Evolutionary conservation across 2,329 filamentous ascomycete genomes (phyloP), one percentile per base, ranked within the genome.

Genomic region (Verticillium tricorpus): DNA sequence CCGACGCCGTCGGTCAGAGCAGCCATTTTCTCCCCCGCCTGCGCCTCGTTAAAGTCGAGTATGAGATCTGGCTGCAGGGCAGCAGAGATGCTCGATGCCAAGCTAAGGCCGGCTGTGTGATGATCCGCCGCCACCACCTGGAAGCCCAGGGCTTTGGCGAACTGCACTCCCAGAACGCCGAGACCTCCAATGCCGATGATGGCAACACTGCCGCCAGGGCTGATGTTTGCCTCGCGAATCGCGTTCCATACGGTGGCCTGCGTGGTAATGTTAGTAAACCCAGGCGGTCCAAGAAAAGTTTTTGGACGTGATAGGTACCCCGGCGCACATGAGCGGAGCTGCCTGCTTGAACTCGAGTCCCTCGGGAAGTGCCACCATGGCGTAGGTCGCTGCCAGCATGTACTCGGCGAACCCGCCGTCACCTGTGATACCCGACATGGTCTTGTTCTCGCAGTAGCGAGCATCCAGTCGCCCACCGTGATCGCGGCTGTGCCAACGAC

Each of bases 61-160:
- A 64, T 50, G 11, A 69, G 58, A 57, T 69, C 66, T 2, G 67
- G 61, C 15, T 59, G 58, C 56, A 67, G 62, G 37, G 62, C 60
- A 22, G 58, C 45, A 12, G 67, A 67, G 5, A 68, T 60, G 19
- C 59, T 5, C 17, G 55, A n/a, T 14, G 66, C 67, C 28, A 69
- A 61, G 37, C 62, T 63, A 22, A 64, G 31, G 1, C 65, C 66
- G 19, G 58, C 45, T 2, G 65, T 58, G 22, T 60, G 57, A n/a
- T 66, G 71, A 52, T 73, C 71, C 8, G 70, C 62, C 15, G 70
- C 69, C 25, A 69, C 62, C 22, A 72, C 67, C 22, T 66, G 65
- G 62, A 66, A 67, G 15, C 71, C 71, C 45, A 71, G 57, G 31
- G 66, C 70, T 31, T 68, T 70, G 22, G 70, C 67, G 56, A 70